Evolutionary conservation across 1,284 basidiomycete species (phyloP), one percentile per base, ranked within the genome.

Genomic region (Trichosporon sp.): DNA sequence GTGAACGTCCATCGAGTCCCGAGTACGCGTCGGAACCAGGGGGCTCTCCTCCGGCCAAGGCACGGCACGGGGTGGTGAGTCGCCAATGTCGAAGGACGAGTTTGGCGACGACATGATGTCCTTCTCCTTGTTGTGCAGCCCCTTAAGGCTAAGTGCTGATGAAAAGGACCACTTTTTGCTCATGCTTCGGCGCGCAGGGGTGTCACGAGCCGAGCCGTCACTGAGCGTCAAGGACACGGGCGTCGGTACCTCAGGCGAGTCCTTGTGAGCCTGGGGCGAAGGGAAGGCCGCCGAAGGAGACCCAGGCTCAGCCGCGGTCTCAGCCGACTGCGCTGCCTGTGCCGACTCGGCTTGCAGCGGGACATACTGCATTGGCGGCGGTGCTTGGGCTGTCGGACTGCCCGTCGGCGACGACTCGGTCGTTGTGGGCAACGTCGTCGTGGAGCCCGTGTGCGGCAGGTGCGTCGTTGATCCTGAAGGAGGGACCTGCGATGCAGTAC

Each of bases 161-260:
- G 92, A 92, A 83, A 98, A 93, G 76, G 93, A 96, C 95, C 95
- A 98, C 83, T 97, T 98, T 86, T 95, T 96, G 51, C 89, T 92
- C 75, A 82, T 81, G 27, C 63, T 71, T 23, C 74, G 69, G 13
- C 67, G 66, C 27, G 65, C 67, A 2, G 70, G 65, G 2, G 71
- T 65, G 25, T 70, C 65, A 18, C 56, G 56, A 60, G 56, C 15
- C 15, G 56, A 60, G 12, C 56, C 29, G 56, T 60, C 56, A 23
- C 56, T 83, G 9, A 66, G 77, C 2, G 80, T 84, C 11, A 66
- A 70, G 29, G 84, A 85, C 68, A 81, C 80, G 3, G 84, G 84
- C 56, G 56, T 47, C 5, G 65, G 62, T n/a, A 66, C 32, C 27
- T 67, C 68, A 1, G 72, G 66, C 32, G 73, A 71, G 21, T 66